phyloP scores from a whole-genome alignment of 306 rosid genomes.

The Clitoria ternatea region DNA sequence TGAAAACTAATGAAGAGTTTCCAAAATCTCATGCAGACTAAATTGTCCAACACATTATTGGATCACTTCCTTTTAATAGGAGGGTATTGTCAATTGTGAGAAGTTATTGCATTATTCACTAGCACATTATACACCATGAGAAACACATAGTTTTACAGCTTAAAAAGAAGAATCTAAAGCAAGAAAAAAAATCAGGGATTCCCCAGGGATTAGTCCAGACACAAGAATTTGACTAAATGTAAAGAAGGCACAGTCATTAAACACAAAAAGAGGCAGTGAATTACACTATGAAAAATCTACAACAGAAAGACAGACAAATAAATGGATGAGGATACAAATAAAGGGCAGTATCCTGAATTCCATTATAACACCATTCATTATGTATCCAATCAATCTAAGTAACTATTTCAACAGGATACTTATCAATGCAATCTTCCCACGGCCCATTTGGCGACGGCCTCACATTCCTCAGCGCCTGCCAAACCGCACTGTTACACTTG shows the following conservation, averaged over 20 bases:
- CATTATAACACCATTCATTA: slow-evolving; percentile 2
- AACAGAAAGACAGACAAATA: neutral
- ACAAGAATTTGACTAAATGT: neutral
- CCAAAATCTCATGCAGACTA: too few relatives aligned
- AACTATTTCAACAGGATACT: slow-evolving; percentile 56
- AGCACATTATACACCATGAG: neutral
- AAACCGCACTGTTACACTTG: slow-evolving; percentile 75
- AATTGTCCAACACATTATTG: too few relatives aligned
- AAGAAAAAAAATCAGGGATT: slow-evolving; percentile 21
- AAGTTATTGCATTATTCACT: too few relatives aligned
- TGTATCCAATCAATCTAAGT: slow-evolving; percentile 41
- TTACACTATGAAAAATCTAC: slow-evolving; percentile 10
- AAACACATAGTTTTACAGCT: neutral
- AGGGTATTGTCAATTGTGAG: too few relatives aligned
- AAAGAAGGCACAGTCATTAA: slow-evolving; percentile 26
- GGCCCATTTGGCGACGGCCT: slow-evolving; percentile 61
- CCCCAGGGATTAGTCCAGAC: slow-evolving; percentile 16
- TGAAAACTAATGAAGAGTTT: too few relatives aligned
- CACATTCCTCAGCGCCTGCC: slow-evolving; percentile 68
- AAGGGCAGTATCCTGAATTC: slow-evolving; percentile 32
- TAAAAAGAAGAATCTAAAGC: neutral
- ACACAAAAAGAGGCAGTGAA: slow-evolving; percentile 21
- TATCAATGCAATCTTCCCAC: slow-evolving; percentile 71
- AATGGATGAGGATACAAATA: neutral
- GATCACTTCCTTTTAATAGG: too few relatives aligned